These are phyloP conservation scores for Pseudonectria foliicola DNA, from an alignment of 2,329 filamentous ascomycete genomes.

Conservation along the genomic window DNA sequence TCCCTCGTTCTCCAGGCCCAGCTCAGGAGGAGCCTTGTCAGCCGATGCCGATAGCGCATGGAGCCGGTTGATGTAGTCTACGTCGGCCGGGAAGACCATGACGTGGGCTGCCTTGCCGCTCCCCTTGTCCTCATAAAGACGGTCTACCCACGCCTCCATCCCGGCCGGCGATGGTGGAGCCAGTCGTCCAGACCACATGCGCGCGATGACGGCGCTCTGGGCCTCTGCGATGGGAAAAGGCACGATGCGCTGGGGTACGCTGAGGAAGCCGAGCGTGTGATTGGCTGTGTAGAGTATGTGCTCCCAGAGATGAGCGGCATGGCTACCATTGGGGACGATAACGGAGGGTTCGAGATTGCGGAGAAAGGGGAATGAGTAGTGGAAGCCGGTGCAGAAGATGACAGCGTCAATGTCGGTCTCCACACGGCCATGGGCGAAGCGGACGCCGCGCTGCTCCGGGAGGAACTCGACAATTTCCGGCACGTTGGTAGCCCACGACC, in stretches of 20 bases:
- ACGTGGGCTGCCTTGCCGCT: conserved; percentile 33
- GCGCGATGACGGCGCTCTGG: conserved; percentile 59
- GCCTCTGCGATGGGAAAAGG: conserved; percentile 66
- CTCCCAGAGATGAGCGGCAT: conserved; percentile 62
- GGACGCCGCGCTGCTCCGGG: conserved; percentile 40
- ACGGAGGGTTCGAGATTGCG: conserved; percentile 36
- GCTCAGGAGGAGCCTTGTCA: conserved; percentile 4
- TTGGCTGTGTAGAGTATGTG: conserved; percentile 61
- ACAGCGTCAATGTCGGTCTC: conserved; percentile 63
- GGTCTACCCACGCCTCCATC: conserved; percentile 57
- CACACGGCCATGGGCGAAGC: conserved; percentile 55
- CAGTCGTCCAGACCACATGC: conserved; percentile 58
- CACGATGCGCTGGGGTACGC: conserved; percentile 60
- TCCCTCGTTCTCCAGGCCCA: conserved; percentile 29
- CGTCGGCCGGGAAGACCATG: conserved; percentile 44
- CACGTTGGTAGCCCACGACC: conserved; percentile 26
- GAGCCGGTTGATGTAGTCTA: conserved; percentile 52
- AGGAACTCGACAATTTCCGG: conserved; percentile 41
- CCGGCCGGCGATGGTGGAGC: conserved; percentile 42
- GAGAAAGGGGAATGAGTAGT: conserved; percentile 73
- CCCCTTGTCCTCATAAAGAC: conserved; percentile 43
- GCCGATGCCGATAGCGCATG: conserved; percentile 41
- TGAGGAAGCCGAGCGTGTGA: conserved; percentile 60
- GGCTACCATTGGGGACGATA: conserved; percentile 52
- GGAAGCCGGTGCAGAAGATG: conserved; percentile 80